Percentiles rank a stretch among this genome's conserved stretches.
Conservation (phyloP, 305 asterid species). For the Fraxinus nigra region DNA sequence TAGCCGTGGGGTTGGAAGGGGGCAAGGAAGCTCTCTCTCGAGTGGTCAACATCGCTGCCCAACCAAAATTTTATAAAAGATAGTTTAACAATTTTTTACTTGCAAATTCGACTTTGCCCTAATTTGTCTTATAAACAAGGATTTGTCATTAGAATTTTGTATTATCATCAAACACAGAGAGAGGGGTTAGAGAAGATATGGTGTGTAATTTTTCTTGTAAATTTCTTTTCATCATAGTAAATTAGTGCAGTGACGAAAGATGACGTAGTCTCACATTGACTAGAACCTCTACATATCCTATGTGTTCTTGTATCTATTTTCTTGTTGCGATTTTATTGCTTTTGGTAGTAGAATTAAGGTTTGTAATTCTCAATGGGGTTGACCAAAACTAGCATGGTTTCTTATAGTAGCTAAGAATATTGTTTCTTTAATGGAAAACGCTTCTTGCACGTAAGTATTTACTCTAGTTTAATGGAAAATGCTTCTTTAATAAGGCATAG, state of each 20-base stretch:
- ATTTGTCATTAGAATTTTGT: neutral
- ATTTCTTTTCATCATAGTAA: neutral
- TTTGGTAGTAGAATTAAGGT: neutral
- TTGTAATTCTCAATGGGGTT: neutral
- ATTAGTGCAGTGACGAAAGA: no score
- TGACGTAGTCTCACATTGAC: no score
- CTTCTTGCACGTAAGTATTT: no score
- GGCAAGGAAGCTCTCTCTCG: neutral
- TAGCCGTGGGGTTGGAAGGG: neutral
- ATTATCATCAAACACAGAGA: no score
- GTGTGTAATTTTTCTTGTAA: no score
- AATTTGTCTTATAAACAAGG: no score
- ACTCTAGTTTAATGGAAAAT: no score
- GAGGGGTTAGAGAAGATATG: neutral
- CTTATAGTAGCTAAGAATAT: neutral
- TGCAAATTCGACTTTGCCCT: neutral
- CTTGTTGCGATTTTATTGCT: neutral
- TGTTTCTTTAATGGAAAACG: neutral
- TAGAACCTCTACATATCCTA: neutral
- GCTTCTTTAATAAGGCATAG: neutral
- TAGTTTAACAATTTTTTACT: neutral
- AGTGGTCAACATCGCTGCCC: neutral
- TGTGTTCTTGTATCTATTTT: neutral
- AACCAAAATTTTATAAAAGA: no score
- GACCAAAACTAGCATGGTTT: neutral